Evolutionary conservation across 805 yeast species (phyloP).

Genomic region (Candida railenensis): DNA sequence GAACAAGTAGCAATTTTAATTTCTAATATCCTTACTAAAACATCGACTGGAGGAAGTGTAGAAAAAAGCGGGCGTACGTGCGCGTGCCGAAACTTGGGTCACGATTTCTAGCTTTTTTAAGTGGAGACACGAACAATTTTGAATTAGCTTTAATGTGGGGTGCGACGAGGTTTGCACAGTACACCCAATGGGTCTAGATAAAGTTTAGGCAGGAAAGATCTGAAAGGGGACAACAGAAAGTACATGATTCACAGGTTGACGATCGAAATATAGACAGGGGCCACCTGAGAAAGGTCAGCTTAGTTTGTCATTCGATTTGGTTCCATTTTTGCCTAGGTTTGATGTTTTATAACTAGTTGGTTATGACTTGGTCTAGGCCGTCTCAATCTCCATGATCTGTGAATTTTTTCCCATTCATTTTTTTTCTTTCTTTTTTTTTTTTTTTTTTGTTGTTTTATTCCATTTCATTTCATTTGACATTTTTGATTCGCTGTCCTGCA

Average conservation of each 20-base stretch:
- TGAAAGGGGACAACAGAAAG: too few relatives aligned
- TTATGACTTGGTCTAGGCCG: too few relatives aligned
- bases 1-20: constrained; percentile 1
- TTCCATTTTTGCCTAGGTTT: too few relatives aligned
- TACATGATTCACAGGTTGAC: too few relatives aligned
- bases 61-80: constrained; percentile 2
- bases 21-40: background rate
- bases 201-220: background rate
- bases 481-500: too few relatives aligned
- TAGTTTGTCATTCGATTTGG: too few relatives aligned
- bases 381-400: too few relatives aligned
- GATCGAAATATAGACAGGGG: too few relatives aligned
- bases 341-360: too few relatives aligned
- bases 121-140: constrained; percentile 5
- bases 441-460: background rate
- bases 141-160: constrained; percentile 2
- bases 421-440: too few relatives aligned
- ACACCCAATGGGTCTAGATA: background rate
- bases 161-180: background rate
- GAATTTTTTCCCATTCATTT: too few relatives aligned
- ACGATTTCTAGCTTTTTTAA: constrained; percentile 2
- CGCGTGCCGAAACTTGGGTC: constrained; percentile 5
- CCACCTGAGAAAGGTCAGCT: too few relatives aligned
- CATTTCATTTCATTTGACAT: background rate
- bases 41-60: background rate